Evolutionary conservation across 169 alveolate species (phyloP).

Genomic region (Amoebophrya sp.): DNA sequence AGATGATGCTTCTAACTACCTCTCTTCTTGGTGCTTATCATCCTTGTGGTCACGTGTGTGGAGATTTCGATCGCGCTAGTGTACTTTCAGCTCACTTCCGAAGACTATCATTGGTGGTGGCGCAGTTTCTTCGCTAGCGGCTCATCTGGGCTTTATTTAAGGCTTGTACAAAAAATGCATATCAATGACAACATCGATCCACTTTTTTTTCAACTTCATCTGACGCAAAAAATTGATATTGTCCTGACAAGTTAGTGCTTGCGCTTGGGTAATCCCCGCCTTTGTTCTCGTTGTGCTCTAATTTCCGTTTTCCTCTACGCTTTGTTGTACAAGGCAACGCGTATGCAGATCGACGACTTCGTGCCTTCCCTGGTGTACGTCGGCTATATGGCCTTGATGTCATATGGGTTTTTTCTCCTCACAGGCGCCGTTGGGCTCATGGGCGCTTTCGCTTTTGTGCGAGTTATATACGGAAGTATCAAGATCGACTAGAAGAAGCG

Average conservation of each 20-base stretch:
- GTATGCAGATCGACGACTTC: constrained; percentile 48
- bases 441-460: constrained; percentile 54
- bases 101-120: constrained; percentile 69
- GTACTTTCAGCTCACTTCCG: constrained; percentile 43
- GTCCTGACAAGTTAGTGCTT: no score
- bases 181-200: no score
- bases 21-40: constrained; percentile 45
- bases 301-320: constrained; percentile 49
- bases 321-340: background rate
- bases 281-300: no score
- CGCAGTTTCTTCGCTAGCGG: constrained; percentile 57
- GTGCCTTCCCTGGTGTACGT: constrained; percentile 55
- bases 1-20: no score
- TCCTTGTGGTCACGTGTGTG: constrained; percentile 43
- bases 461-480: constrained; percentile 53
- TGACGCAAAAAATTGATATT: no score
- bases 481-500: constrained; percentile 49
- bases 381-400: constrained; percentile 55
- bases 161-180: no score
- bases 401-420: constrained; percentile 53
- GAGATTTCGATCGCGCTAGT: constrained; percentile 47
- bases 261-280: no score
- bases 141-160: no score
- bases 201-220: no score
- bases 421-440: constrained; percentile 62